Evolutionary conservation across 1,284 basidiomycete genomes (phyloP), one percentile per base, ranked within the genome.

Genomic region (Ceratobasidium sp.): DNA sequence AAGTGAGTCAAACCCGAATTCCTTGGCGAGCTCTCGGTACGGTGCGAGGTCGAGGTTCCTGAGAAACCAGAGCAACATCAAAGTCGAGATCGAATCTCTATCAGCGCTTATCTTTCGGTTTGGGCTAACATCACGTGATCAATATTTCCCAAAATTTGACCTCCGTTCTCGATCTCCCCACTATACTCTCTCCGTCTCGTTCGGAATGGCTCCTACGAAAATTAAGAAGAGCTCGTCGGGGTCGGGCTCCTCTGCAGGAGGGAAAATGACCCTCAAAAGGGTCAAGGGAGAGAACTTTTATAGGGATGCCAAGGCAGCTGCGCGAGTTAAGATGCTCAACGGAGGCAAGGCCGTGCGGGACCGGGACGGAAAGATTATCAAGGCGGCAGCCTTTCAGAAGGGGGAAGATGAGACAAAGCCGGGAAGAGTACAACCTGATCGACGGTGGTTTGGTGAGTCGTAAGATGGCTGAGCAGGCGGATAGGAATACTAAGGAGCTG

Each of bases 221-320:
- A 41, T 66, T 24, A 75, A 75, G 36, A 74, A 71, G 29, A 45
- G 69, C 47, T 31, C 63, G 2, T 57, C 66, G 33, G 54, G 56
- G 1, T 45, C 67, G 22, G 71, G 66, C 1, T 24, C 71, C 24
- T 65, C 75, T 14, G 29, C 67, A 15, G 59, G 65, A 1, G 63
- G 69, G 8, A 82, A 83, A 77, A 82, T 82, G 72, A 81, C 79
- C 19, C 67, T 95, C 73, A 90, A 91, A 81, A 91, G 88, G 81
- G 90, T 94, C 78, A 96, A 94, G 83, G 94, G 94, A 79, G 93
- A 96, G 85, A 97, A 95, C 82, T 97, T 96, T 84, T 97, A 96
- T 84, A 92, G 94, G 83, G 89, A 95, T 92, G 94, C 93, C 57
- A 98, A 97, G 82, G 87, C 90, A 78, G 94, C 91, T 41, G 86